Conservation (phyloP, 2,329 filamentous ascomycete genomes). For the Achaetomium macrosporum region DNA sequence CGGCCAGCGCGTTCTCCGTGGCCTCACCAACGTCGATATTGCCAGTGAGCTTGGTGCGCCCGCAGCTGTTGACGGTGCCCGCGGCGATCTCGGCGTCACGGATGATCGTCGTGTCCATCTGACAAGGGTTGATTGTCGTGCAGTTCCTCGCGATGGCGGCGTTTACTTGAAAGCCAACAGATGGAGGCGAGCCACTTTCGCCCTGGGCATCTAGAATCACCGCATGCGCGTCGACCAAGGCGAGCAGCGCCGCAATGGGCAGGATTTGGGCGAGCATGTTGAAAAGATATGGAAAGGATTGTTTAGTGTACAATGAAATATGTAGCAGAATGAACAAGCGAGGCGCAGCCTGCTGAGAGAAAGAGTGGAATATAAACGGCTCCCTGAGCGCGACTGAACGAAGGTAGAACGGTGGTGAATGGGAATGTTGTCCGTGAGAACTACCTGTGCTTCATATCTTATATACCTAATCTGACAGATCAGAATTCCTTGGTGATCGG, state of each 20-base stretch:
- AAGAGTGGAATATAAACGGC: no score
- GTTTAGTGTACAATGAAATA: no score
- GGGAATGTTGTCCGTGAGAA: no score
- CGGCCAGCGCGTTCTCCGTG: slow-evolving; percentile 46
- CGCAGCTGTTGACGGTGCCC: slow-evolving; percentile 54
- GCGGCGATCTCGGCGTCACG: slow-evolving; percentile 47
- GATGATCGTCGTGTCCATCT: slow-evolving; percentile 60
- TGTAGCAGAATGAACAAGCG: no score
- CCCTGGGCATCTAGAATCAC: slow-evolving; percentile 45
- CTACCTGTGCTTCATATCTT: no score
- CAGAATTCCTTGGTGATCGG: no score
- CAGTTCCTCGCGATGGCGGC: slow-evolving; percentile 54
- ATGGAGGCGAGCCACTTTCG: slow-evolving; percentile 39
- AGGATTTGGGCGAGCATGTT: slow-evolving; percentile 19
- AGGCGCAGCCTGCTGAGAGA: no score
- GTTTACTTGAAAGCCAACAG: slow-evolving; percentile 49
- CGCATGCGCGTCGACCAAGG: slow-evolving; percentile 38
- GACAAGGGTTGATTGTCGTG: slow-evolving; percentile 58
- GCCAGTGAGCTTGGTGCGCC: slow-evolving; percentile 45
- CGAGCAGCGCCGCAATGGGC: slow-evolving; percentile 32
- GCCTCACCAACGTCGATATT: slow-evolving; percentile 56
- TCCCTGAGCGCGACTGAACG: no score
- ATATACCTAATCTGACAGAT: no score
- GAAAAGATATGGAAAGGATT: background rate
- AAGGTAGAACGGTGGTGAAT: no score